A percentile compares a stretch with the other conserved stretches of the same genome.
phyloP scores from a whole-genome alignment of 331 rosid genomes.

The Acacia pycnantha region DNA sequence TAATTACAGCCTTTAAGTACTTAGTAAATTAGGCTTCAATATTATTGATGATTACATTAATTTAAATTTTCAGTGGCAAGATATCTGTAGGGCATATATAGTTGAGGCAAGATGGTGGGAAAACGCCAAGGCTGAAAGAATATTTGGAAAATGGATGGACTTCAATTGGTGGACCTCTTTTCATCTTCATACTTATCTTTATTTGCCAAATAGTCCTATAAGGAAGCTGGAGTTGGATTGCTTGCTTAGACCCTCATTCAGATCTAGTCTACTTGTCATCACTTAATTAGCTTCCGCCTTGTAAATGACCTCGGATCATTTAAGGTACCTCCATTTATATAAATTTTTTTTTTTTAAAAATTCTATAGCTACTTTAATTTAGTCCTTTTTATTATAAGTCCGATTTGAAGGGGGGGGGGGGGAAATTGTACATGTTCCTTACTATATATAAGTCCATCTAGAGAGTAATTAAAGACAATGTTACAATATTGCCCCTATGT shows the following conservation, averaged over 20 bases:
- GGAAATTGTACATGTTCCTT: too few species aligned
- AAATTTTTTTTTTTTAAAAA: too few species aligned
- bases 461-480: too few species aligned
- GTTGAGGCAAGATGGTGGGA: neutral
- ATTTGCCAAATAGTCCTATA: neutral
- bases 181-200: neutral
- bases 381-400: too few species aligned
- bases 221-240: neutral
- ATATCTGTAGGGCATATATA: neutral
- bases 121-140: neutral
- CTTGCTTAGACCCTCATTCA: neutral
- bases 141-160: neutral
- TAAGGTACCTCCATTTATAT: neutral
- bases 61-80: neutral
- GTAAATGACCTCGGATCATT: neutral
- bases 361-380: too few species aligned
- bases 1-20: too few species aligned
- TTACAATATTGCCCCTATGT: too few species aligned
- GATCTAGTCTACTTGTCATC: too few species aligned
- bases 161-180: neutral
- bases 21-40: too few species aligned
- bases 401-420: too few species aligned
- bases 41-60: neutral
- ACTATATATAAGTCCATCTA: too few species aligned
- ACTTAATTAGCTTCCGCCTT: neutral